A percentile compares a stretch with the other conserved stretches of the same genome.
These are phyloP conservation scores for Hemisphaericaspora nanyangensis DNA, from an alignment of 805 yeast species.

Conservation along the genomic window DNA sequence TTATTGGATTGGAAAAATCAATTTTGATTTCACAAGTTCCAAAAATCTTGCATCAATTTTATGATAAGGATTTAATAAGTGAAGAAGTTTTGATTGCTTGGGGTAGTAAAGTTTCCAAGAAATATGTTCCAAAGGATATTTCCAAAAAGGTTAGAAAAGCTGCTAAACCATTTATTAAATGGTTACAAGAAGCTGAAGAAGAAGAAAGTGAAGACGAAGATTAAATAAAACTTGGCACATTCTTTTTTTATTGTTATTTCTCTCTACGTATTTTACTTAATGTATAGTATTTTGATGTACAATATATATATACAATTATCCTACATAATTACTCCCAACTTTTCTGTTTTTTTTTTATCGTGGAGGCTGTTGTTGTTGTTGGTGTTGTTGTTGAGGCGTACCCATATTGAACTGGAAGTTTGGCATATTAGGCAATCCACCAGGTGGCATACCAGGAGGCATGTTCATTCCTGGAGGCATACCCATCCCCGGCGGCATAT, in stretches of 20 bases:
- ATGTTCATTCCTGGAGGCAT: conserved; percentile 24
- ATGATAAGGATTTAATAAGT: conserved; percentile 77
- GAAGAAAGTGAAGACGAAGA: conserved; percentile 64
- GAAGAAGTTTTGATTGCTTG: conserved; percentile 80
- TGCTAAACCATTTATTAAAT: conserved; percentile 90
- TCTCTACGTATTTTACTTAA: too few species aligned
- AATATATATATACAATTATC: too few species aligned
- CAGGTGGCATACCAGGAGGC: conserved; percentile 28
- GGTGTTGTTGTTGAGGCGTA: conserved; percentile 19
- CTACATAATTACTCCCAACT: too few species aligned
- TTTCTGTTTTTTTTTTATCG: too few species aligned
- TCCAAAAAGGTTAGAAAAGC: conserved; percentile 94
- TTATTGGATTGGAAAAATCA: conserved; percentile 77
- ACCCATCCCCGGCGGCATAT: conserved; percentile 16
- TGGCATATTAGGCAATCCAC: not conserved
- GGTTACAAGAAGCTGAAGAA: conserved; percentile 93
- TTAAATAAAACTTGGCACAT: conserved; percentile 19
- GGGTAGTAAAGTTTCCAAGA: conserved; percentile 90
- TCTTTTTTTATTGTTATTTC: too few species aligned
- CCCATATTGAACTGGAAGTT: conserved; percentile 4
- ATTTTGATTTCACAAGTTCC: conserved; percentile 67
- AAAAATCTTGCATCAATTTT: conserved; percentile 74
- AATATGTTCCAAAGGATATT: conserved; percentile 86
- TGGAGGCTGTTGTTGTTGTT: not conserved
- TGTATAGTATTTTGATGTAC: too few species aligned